Base-by-base conservation (phyloP, 805 yeast genomes). In the Yamadazyma philogaea region DNA sequence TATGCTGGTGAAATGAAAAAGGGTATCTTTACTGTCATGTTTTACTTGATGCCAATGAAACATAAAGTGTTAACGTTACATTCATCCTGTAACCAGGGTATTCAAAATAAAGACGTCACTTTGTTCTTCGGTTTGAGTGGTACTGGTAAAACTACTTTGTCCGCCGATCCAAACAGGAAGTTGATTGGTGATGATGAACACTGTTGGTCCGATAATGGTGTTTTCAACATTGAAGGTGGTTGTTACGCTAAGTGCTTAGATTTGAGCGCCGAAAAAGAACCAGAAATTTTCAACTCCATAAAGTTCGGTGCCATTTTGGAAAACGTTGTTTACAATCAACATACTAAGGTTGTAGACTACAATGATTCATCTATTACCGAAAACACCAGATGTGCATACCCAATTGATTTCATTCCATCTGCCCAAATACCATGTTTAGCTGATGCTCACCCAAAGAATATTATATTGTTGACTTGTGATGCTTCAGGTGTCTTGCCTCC, bases 1-100 rank as follows among this genome's bases (percentile, higher is more conserved):
- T 91, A 91, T 63, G 99, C 99, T 42, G 99, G 99, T 60, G 99
- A 91, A 77, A 91, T 91, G 99, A 91, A 91, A 78, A 91, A 91
- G 77, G 99, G 99, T 74, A 89, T 91, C 60, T 89, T 91, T 79
- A 89, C 98, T 17, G 98, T 91, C 48, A 91, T 91, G 99, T 91
- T 93, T 74, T 91, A 91, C 77, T 77, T 93, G 67, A 90, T 90
- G 97, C 99, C 99, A 44, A 83, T 93, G 55, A 87, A 79, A 67
- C 86, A 90, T 75, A 70, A 87, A 59, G 89, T 91, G 46, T 80
- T 91, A 63, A 93, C 98, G 31, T 78, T 91, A 65, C 98, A 91
- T 71, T 90, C 97, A 2, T 87, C 96, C 50, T 87, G 91, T 53
- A 91, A 91, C 74, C 95, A 88, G 74, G 97, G 96, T 66, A 69